These are phyloP conservation scores for Tremella mesenterica DNA, from an alignment of 768 basidiomycete genomes.

Conservation along the genomic window DNA sequence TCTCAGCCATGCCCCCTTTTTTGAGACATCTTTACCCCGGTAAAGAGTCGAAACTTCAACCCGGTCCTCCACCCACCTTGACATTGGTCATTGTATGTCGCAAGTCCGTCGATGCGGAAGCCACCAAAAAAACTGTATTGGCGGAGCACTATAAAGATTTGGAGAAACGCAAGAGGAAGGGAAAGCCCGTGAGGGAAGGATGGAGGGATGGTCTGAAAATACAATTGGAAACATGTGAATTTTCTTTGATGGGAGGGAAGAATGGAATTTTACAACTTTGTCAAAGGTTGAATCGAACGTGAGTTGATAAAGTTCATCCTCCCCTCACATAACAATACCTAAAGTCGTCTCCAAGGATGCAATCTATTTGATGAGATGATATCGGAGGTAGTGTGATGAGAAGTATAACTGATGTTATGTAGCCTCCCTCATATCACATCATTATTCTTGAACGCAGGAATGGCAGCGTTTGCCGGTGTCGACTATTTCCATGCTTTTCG, in stretches of 20 bases:
- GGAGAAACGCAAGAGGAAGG: slow-evolving; percentile 14
- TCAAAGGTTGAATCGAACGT: slow-evolving; percentile 30
- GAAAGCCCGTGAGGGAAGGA: slow-evolving; percentile 20
- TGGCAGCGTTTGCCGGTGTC: slow-evolving; percentile 32
- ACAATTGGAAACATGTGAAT: slow-evolving; percentile 38
- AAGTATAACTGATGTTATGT: background rate
- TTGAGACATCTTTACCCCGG: background rate
- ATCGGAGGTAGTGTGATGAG: background rate
- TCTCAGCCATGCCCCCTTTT: slow-evolving; percentile 18
- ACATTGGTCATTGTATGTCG: slow-evolving; percentile 45
- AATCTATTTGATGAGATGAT: background rate
- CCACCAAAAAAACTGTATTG: slow-evolving; percentile 25
- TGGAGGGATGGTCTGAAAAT: slow-evolving; percentile 39
- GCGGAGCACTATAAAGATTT: slow-evolving; percentile 24
- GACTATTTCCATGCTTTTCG: slow-evolving; percentile 23
- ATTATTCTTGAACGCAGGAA: slow-evolving; percentile 43
- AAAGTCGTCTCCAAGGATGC: background rate
- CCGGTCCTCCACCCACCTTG: slow-evolving; percentile 23
- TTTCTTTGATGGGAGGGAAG: slow-evolving; percentile 28
- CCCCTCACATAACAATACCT: background rate
- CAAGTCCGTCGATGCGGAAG: slow-evolving; percentile 24
- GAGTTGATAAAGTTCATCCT: slow-evolving; percentile 16
- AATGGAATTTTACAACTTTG: slow-evolving; percentile 35
- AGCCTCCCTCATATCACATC: slow-evolving; percentile 44
- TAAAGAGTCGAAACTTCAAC: background rate